Evolutionary conservation across 768 basidiomycete genomes (phyloP).

Genomic region (Podaxis sp.): DNA sequence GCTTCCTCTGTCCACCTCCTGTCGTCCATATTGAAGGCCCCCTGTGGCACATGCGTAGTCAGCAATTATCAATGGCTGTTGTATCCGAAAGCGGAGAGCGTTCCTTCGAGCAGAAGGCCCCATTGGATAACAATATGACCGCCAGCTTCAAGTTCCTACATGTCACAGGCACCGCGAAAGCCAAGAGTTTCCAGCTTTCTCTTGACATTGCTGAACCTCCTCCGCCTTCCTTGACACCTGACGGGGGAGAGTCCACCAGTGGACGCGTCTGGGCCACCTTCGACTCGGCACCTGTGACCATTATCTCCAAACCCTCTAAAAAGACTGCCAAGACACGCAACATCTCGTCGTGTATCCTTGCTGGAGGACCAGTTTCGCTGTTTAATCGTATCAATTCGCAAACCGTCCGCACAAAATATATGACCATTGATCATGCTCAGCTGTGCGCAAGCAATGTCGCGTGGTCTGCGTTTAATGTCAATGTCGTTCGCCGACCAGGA

Average conservation of each 20-base stretch:
- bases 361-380: constrained; percentile 84
- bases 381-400: constrained; percentile 97
- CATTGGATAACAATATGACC: constrained; percentile 78
- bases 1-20: constrained; percentile 90
- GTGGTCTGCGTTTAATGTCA: constrained; percentile 94
- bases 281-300: constrained; percentile 87
- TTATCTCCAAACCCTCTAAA: constrained; percentile 97
- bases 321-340: constrained; percentile 95
- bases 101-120: constrained; percentile 79
- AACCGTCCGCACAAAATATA: constrained; percentile 95
- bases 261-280: constrained; percentile 89
- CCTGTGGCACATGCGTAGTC: constrained; percentile 76
- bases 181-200: constrained; percentile 84
- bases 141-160: constrained; percentile 91
- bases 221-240: constrained; percentile 41
- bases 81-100: constrained; percentile 81
- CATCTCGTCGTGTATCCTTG: constrained; percentile 86
- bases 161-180: constrained; percentile 83
- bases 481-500: constrained; percentile 73
- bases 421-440: constrained; percentile 84
- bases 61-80: constrained; percentile 81
- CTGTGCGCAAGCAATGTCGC: constrained; percentile 86
- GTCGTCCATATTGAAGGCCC: constrained; percentile 91
- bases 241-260: constrained; percentile 38
- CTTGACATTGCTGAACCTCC: constrained; percentile 81